Conservation (phyloP, 306 rosid genomes). For the Gastrolobium bilobum region DNA sequence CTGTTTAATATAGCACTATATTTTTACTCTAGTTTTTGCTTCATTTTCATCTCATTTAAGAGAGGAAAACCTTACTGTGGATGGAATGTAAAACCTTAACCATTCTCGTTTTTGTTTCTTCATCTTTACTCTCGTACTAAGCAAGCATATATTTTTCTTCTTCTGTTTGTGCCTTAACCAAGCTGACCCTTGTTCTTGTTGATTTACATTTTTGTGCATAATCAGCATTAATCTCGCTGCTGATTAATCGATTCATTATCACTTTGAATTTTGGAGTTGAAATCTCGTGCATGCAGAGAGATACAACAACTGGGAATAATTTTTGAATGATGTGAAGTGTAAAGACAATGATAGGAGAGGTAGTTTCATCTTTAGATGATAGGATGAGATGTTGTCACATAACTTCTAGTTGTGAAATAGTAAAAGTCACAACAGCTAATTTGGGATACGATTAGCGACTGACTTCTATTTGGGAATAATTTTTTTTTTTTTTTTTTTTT, state of each 20-base stretch:
- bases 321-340: too few relatives aligned
- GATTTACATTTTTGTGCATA: slow-evolving; percentile 21
- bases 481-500: not conserved
- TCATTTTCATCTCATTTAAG: slow-evolving; percentile 11
- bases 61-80: slow-evolving; percentile 16
- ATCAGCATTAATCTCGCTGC: slow-evolving; percentile 12
- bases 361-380: too few relatives aligned
- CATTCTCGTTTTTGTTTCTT: slow-evolving; percentile 21
- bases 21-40: slow-evolving; percentile 3
- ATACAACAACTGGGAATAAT: slow-evolving; percentile 25
- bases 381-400: too few relatives aligned
- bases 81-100: not conserved
- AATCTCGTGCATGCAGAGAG: slow-evolving; percentile 12
- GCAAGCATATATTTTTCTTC: not conserved
- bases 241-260: slow-evolving; percentile 31
- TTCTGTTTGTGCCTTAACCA: slow-evolving; percentile 10
- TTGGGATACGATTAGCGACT: too few relatives aligned
- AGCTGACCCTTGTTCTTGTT: slow-evolving; percentile 24
- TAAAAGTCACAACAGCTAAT: too few relatives aligned
- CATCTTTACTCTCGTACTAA: slow-evolving; percentile 30
- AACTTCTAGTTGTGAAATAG: too few relatives aligned
- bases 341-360: too few relatives aligned
- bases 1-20: not conserved
- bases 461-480: too few relatives aligned
- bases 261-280: slow-evolving; percentile 26